These are phyloP conservation scores for Aspergillus haitiensis DNA, from an alignment of 495 filamentous ascomycete genomes.

Conservation along the genomic window DNA sequence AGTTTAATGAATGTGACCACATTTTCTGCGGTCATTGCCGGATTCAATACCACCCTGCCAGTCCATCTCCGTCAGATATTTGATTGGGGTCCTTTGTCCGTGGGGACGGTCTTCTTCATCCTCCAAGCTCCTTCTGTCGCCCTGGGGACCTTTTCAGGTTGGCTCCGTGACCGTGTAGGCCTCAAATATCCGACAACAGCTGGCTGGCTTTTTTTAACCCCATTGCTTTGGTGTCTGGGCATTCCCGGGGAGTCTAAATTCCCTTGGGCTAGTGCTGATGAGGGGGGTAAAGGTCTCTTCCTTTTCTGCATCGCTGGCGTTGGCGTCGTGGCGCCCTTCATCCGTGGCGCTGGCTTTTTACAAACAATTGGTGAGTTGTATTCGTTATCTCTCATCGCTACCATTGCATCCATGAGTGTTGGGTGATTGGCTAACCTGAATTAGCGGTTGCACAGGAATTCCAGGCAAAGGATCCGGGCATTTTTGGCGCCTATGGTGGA, in stretches of 20 bases:
- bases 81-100: constrained; percentile 31
- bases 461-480: constrained; percentile 25
- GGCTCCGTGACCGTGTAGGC: constrained; percentile 33
- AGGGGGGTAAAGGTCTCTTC: constrained; percentile 27
- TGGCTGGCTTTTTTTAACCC: constrained; percentile 24
- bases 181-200: constrained; percentile 25
- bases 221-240: constrained; percentile 19
- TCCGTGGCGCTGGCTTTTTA: background rate
- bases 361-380: background rate
- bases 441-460: constrained; percentile 18
- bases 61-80: constrained; percentile 34
- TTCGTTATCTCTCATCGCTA: background rate
- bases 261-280: constrained; percentile 20
- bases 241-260: constrained; percentile 24
- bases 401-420: background rate
- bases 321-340: constrained; percentile 16
- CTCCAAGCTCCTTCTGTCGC: constrained; percentile 33
- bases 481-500: constrained; percentile 38
- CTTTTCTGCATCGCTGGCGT: constrained; percentile 20
- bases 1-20: constrained; percentile 26
- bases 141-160: constrained; percentile 27
- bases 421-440: background rate
- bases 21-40: constrained; percentile 26
- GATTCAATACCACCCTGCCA: constrained; percentile 34
- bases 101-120: constrained; percentile 33